phyloP scores from a whole-genome alignment of 495 filamentous ascomycete species.

The Aspergillus egyptiacus region DNA sequence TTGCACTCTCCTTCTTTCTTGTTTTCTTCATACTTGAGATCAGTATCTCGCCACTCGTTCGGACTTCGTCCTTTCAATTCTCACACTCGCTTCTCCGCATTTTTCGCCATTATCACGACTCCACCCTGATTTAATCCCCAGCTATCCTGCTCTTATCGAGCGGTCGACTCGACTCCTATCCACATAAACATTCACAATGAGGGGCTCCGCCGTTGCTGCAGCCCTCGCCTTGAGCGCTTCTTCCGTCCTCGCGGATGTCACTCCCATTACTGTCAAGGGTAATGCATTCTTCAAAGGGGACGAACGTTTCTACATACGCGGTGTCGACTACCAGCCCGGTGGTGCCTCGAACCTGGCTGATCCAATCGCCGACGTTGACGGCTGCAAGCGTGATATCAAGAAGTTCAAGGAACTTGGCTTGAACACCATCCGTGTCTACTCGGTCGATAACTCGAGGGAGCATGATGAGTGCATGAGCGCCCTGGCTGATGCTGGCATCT shows the following conservation, averaged over 20 bases:
- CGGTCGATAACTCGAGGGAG: conserved; percentile 76
- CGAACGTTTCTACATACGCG: conserved; percentile 85
- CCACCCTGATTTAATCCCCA: not conserved
- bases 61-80: conserved; percentile 10
- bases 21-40: conserved; percentile 15
- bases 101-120: not conserved
- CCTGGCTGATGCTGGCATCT: conserved; percentile 81
- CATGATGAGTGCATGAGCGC: conserved; percentile 81
- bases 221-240: conserved; percentile 44
- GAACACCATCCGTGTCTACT: conserved; percentile 92
- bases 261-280: conserved; percentile 54
- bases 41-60: conserved; percentile 23
- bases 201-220: conserved; percentile 50
- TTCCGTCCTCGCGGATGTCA: conserved; percentile 42
- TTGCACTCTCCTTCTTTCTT: conserved; percentile 10
- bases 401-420: conserved; percentile 80
- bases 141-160: not conserved
- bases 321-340: conserved; percentile 93
- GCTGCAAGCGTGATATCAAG: conserved; percentile 77
- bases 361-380: conserved; percentile 64
- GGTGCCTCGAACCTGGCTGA: conserved; percentile 73
- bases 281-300: conserved; percentile 81
- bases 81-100: conserved; percentile 2
- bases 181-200: conserved; percentile 44
- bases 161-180: not conserved